Conservation (phyloP, 768 basidiomycete genomes). For the Leccinum olivaceopallidum region DNA sequence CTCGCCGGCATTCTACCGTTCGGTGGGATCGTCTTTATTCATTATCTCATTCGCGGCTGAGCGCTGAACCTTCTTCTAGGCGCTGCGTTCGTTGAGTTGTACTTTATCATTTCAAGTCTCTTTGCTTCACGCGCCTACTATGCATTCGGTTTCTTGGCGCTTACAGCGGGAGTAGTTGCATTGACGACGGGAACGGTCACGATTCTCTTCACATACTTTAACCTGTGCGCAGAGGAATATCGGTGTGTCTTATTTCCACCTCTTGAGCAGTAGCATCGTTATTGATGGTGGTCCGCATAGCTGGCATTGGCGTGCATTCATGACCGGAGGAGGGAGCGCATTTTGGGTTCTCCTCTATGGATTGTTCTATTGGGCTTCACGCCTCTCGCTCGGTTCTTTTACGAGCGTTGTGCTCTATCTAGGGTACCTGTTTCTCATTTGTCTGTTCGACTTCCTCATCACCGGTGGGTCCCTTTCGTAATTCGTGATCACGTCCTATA, state of each 20-base stretch:
- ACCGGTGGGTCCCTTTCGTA: slow-evolving; percentile 53
- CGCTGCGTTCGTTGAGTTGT: slow-evolving; percentile 93
- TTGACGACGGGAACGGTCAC: slow-evolving; percentile 91
- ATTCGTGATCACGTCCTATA: background rate
- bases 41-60: slow-evolving; percentile 6
- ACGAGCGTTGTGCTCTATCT: slow-evolving; percentile 83
- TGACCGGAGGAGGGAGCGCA: slow-evolving; percentile 89
- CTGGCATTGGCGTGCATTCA: slow-evolving; percentile 97
- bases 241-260: slow-evolving; percentile 46
- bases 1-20: slow-evolving; percentile 94
- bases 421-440: slow-evolving; percentile 85
- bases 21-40: slow-evolving; percentile 44
- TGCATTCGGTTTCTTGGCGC: slow-evolving; percentile 92
- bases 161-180: slow-evolving; percentile 80
- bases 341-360: slow-evolving; percentile 92
- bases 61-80: slow-evolving; percentile 42
- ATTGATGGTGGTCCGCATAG: slow-evolving; percentile 37
- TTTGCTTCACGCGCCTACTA: slow-evolving; percentile 94
- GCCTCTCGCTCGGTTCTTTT: slow-evolving; percentile 82
- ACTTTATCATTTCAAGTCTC: slow-evolving; percentile 87
- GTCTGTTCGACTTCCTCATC: slow-evolving; percentile 82
- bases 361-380: slow-evolving; percentile 83
- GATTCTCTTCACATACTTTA: slow-evolving; percentile 88
- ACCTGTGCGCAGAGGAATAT: slow-evolving; percentile 93
- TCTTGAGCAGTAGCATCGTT: background rate